Percentiles rank a stretch among this genome's conserved stretches.
phyloP scores from a whole-genome alignment of 805 yeast species.

The Kuraishia ogatae region DNA sequence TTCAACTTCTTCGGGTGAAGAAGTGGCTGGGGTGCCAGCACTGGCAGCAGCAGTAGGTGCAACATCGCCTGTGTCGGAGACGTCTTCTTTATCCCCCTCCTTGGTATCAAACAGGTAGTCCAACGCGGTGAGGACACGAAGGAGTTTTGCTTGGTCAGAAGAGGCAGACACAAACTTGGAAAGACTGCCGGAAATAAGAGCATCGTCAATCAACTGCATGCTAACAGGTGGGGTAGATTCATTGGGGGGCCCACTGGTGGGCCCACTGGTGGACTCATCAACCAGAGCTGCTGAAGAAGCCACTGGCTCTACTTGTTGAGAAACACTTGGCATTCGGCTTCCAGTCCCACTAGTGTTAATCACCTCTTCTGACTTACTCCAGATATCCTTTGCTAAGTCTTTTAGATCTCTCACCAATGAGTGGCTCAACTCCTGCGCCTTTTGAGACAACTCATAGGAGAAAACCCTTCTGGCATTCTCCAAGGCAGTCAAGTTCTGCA shows the following conservation, averaged over 20 bases:
- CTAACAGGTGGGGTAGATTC: not conserved
- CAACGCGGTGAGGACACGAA: conserved; percentile 78
- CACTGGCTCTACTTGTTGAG: no score
- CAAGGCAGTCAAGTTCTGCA: conserved; percentile 64
- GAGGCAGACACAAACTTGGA: conserved; percentile 67
- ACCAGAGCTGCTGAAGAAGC: no score
- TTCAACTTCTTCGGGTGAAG: conserved; percentile 25
- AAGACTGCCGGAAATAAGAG: conserved; percentile 45
- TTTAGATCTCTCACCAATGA: conserved; percentile 47
- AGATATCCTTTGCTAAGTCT: conserved; percentile 36
- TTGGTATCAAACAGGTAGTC: conserved; percentile 65
- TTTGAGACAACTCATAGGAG: conserved; percentile 55
- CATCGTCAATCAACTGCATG: conserved; percentile 26
- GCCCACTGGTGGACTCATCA: no score
- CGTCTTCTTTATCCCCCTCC: conserved; percentile 1
- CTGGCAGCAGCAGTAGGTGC: conserved; percentile 9
- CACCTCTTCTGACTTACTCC: conserved; percentile 13
- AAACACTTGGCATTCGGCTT: no score
- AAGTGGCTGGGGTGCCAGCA: not conserved
- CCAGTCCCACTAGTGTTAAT: not conserved
- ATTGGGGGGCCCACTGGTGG: no score
- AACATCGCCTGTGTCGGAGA: conserved; percentile 7
- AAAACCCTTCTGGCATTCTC: conserved; percentile 55
- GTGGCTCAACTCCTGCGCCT: conserved; percentile 53
- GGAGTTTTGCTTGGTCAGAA: conserved; percentile 83